Evolutionary conservation across 148 eudicot species (phyloP).

Genomic region (Fallopia convolvulus): DNA sequence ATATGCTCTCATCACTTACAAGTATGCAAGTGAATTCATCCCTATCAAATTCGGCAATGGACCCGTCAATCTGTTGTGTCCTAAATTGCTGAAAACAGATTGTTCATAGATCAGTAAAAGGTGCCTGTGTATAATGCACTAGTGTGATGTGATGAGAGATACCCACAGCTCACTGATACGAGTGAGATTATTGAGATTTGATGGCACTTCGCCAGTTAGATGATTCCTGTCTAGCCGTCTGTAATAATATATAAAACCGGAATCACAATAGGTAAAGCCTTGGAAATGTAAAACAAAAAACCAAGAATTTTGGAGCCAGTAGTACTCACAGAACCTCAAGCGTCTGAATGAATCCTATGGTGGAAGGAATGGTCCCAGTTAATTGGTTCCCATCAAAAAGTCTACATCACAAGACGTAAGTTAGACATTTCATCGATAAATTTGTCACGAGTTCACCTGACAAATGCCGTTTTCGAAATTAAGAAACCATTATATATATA

Average conservation of each 20-base stretch:
- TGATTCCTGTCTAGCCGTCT: conserved; percentile 81
- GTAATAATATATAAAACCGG: conserved; percentile 5
- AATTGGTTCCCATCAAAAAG: conserved; percentile 70
- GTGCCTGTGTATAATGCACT: background rate
- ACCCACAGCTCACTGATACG: conserved; percentile 60
- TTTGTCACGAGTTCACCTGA: background rate
- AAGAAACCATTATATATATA: background rate
- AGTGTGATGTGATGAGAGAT: conserved; percentile 2
- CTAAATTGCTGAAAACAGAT: conserved; percentile 47
- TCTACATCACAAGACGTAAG: conserved; percentile 19
- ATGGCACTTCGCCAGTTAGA: conserved; percentile 52
- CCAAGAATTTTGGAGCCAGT: background rate
- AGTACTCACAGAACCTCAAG: conserved; percentile 83
- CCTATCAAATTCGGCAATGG: conserved; percentile 61
- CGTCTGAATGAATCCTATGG: conserved; percentile 64
- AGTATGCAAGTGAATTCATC: conserved; percentile 59
- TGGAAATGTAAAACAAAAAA: background rate
- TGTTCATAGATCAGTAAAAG: background rate
- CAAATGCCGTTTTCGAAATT: background rate
- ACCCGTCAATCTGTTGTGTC: conserved; percentile 64
- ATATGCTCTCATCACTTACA: conserved; percentile 40
- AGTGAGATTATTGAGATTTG: conserved; percentile 72
- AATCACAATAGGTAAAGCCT: background rate
- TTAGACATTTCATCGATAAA: background rate
- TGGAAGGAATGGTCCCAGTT: conserved; percentile 57